phyloP scores from a whole-genome alignment of 768 basidiomycete genomes.

The Cystoderma amianthinum region DNA sequence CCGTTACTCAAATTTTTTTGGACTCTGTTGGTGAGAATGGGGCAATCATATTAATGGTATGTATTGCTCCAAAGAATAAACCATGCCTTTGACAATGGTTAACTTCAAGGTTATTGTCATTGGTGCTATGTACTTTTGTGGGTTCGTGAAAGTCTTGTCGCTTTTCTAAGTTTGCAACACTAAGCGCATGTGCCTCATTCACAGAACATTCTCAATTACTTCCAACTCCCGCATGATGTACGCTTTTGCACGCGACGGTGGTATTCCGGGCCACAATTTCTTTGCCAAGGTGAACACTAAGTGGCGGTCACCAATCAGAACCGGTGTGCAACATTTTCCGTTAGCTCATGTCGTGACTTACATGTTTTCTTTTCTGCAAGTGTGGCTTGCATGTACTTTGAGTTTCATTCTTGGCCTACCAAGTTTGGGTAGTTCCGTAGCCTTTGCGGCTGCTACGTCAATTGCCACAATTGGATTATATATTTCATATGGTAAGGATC shows the following conservation, averaged over 20 bases:
- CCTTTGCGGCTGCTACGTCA: constrained; percentile 52
- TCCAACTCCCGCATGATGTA: constrained; percentile 83
- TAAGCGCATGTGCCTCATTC: background rate
- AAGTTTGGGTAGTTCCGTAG: constrained; percentile 65
- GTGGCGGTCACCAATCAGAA: constrained; percentile 60
- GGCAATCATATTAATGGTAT: constrained; percentile 67
- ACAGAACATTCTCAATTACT: constrained; percentile 69
- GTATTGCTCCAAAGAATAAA: no score
- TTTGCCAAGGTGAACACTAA: constrained; percentile 55
- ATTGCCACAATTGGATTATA: constrained; percentile 76
- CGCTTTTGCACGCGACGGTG: constrained; percentile 72
- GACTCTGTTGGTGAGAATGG: constrained; percentile 71
- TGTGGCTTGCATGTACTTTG: constrained; percentile 74
- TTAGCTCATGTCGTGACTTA: constrained; percentile 3
- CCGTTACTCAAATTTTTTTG: constrained; percentile 73
- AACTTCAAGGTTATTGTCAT: constrained; percentile 49
- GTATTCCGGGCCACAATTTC: constrained; percentile 60
- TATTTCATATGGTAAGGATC: constrained; percentile 55
- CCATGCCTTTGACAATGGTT: no score
- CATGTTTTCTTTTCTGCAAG: constrained; percentile 22
- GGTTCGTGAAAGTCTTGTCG: constrained; percentile 25
- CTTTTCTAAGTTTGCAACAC: background rate
- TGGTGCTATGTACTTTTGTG: constrained; percentile 71
- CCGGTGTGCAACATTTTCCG: constrained; percentile 31
- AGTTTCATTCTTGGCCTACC: constrained; percentile 73